A percentile compares a stretch with the other conserved stretches of the same genome.
Conservation (phyloP, 1,139 yeast genomes). For the Blastobotrys buckinghamii region DNA sequence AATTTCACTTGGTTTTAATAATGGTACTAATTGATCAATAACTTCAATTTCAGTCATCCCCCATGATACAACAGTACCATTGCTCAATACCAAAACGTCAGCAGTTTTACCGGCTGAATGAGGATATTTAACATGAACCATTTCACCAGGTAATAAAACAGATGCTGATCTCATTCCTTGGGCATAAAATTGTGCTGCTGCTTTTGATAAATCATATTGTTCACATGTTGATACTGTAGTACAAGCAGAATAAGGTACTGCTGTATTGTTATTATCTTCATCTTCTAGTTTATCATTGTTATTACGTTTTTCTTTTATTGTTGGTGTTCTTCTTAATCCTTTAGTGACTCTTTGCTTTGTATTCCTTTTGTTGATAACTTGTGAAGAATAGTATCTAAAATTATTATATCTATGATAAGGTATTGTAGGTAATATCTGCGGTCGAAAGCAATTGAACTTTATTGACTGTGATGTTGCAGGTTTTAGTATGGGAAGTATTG, state of each 20-base stretch:
- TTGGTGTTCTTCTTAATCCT: not conserved
- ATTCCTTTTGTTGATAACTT: not conserved
- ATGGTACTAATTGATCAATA: constrained; percentile 39
- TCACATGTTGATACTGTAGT: constrained; percentile 71
- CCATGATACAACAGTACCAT: constrained; percentile 83
- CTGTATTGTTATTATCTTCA: too few relatives aligned
- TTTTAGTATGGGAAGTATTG: too few relatives aligned
- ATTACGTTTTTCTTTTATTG: not conserved
- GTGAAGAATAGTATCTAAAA: too few relatives aligned
- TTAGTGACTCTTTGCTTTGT: not conserved
- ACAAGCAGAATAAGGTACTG: constrained; percentile 34
- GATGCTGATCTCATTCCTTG: constrained; percentile 37
- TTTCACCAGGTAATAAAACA: constrained; percentile 65
- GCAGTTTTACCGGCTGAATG: constrained; percentile 35
- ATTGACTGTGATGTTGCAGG: too few relatives aligned
- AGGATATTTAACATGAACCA: constrained; percentile 42
- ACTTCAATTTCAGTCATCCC: constrained; percentile 52
- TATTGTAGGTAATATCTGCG: too few relatives aligned
- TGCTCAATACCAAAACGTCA: constrained; percentile 59
- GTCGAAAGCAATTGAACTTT: too few relatives aligned
- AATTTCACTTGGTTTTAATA: constrained; percentile 44
- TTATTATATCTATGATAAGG: too few relatives aligned
- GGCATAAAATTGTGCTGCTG: constrained; percentile 34
- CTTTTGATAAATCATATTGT: constrained; percentile 49
- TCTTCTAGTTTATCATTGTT: not conserved